Conservation (phyloP, 1,139 yeast genomes). For the Pichia sp. region DNA sequence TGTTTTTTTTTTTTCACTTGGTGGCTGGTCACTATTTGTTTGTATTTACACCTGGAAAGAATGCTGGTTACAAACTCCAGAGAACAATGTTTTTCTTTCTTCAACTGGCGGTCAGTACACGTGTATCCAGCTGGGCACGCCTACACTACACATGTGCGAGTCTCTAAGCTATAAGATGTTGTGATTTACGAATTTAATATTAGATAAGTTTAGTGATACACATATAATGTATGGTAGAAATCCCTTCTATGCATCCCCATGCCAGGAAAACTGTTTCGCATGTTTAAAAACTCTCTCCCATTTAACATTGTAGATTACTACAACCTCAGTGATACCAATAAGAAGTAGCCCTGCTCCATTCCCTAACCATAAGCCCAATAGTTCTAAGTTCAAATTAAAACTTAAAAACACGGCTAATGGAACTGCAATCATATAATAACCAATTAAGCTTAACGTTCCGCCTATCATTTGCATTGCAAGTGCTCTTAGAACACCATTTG, state of each 20-base stretch:
- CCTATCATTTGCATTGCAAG: constrained; percentile 84
- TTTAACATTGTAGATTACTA: constrained; percentile 44
- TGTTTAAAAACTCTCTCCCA: constrained; percentile 44
- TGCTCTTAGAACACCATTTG: constrained; percentile 81
- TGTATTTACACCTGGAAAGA: no score
- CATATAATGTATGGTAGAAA: neutral
- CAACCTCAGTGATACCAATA: constrained; percentile 59
- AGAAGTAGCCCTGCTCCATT: constrained; percentile 68
- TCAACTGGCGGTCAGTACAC: no score
- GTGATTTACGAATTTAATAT: no score
- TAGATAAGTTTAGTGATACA: no score
- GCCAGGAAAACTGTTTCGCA: constrained; percentile 6
- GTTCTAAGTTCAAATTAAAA: constrained; percentile 44
- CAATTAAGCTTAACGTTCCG: constrained; percentile 67
- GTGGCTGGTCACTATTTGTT: constrained; percentile 1
- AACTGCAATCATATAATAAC: constrained; percentile 63
- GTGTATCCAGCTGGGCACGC: neutral
- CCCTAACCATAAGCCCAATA: constrained; percentile 86
- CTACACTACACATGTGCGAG: no score
- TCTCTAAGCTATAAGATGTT: no score
- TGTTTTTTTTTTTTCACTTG: neutral
- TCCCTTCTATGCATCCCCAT: constrained; percentile 1
- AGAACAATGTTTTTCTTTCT: no score
- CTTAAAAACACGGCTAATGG: constrained; percentile 68
- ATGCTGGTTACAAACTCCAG: no score